Percentiles rank a stretch among this genome's conserved stretches.
phyloP scores from a whole-genome alignment of 495 filamentous ascomycete species.

The Chaetomium fimeti region DNA sequence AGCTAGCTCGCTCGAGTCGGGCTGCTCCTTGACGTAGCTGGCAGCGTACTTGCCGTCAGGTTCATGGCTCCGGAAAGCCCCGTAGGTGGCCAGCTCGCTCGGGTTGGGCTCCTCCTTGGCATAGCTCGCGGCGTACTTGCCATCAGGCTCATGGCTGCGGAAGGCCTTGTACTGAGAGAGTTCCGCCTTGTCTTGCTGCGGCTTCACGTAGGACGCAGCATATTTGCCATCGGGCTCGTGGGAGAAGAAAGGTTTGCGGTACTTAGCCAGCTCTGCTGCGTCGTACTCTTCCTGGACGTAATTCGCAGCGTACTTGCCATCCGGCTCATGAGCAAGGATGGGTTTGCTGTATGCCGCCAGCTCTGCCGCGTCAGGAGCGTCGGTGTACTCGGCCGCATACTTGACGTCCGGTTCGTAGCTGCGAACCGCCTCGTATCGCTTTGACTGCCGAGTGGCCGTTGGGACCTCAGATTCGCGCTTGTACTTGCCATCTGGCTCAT shows the following conservation, averaged over 20 bases:
- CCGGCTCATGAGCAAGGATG: constrained; percentile 39
- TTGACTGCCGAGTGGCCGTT: too few species aligned
- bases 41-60: constrained; percentile 24
- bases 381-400: constrained; percentile 18
- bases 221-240: constrained; percentile 38
- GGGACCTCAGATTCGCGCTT: neutral
- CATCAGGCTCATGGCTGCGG: constrained; percentile 19
- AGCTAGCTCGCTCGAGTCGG: constrained; percentile 3
- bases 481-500: constrained; percentile 27
- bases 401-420: constrained; percentile 21
- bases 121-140: neutral
- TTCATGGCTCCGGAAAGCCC: constrained; percentile 20
- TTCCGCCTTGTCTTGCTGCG: constrained; percentile 10
- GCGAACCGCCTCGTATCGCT: too few species aligned
- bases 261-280: constrained; percentile 17
- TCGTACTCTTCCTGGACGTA: constrained; percentile 3
- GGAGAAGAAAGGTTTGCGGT: constrained; percentile 30
- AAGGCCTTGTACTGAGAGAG: constrained; percentile 9
- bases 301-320: constrained; percentile 33
- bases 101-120: neutral
- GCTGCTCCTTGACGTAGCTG: constrained; percentile 1
- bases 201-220: constrained; percentile 21
- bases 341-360: constrained; percentile 34
- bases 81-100: constrained; percentile 20
- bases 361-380: constrained; percentile 22